Base-by-base conservation (phyloP, 345 rosid species). In the Boechera divaricarpa region DNA sequence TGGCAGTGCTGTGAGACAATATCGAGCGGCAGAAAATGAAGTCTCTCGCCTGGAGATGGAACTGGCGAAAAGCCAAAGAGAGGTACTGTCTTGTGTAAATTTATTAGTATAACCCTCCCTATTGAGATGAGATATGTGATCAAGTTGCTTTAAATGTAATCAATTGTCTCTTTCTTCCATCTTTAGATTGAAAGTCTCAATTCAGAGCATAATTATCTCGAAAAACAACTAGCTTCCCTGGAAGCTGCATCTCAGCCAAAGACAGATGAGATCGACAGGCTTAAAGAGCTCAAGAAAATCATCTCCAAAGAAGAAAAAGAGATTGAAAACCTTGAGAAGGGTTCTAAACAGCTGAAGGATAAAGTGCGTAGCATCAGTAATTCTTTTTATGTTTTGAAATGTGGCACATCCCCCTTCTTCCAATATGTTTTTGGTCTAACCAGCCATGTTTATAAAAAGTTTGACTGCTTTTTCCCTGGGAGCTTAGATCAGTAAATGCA, bases 241-340 rank as follows among this genome's bases (percentile, higher is more conserved):
- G 82, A 92, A 83, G 89, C 90, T 69, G 98, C 94, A 52, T 87
- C 97, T 63, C 83, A 73, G 58, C 98, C 98, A 63, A 91, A 79
- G 78, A 80, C 82, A 78, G 96, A 86, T 68, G 99, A 95, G 79
- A 84, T 84, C 59, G 77, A 82, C 57, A 87, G 87, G 82, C 82
- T 91, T 39, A 71, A 85, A 70, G 87, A 89, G 69, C 94, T 95
- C 67, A 83, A 84, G 85, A 79, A 73, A 78, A 85, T 82, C 31
- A 85, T 89, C 70, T 69, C 72, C 21, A 60, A 74, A 5, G 97
- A 91, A 88, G 96, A 89, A 85, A 77, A 79, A 73, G 96, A 92
- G 85, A 87, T 92, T 47, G 86, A 82, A 68, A 80, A 84, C 69
- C 86, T 92, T 64, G 79, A 75, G 10, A 85, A 77, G 58, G 96